phyloP scores from a whole-genome alignment of 768 basidiomycete genomes.

The Xerocomellus dryophilus region DNA sequence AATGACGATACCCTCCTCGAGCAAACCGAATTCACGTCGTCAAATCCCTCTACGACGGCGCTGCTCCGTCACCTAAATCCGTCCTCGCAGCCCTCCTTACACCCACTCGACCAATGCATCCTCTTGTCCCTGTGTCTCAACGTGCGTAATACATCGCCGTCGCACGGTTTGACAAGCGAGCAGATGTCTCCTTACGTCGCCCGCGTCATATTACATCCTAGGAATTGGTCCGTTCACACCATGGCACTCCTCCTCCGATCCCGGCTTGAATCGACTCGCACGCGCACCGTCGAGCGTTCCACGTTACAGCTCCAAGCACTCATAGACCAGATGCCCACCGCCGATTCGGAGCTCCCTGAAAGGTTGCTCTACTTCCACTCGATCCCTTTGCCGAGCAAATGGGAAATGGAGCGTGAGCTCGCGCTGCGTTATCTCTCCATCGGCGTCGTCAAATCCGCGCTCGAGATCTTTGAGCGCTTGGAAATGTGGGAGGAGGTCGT shows the following conservation, averaged over 20 bases:
- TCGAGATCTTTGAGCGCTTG: slow-evolving; percentile 90
- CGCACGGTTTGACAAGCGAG: slow-evolving; percentile 84
- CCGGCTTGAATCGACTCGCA: slow-evolving; percentile 82
- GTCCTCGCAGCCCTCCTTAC: slow-evolving; percentile 76
- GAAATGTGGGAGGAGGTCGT: slow-evolving; percentile 99
- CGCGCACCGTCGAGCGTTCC: slow-evolving; percentile 90
- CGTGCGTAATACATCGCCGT: slow-evolving; percentile 83
- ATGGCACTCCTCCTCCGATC: slow-evolving; percentile 94
- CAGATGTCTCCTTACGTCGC: slow-evolving; percentile 92
- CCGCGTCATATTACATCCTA: slow-evolving; percentile 84
- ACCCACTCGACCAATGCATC: slow-evolving; percentile 92
- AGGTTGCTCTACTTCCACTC: slow-evolving; percentile 78
- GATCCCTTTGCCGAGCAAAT: slow-evolving; percentile 81
- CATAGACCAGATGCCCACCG: slow-evolving; percentile 93
- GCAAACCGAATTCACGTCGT: slow-evolving; percentile 86
- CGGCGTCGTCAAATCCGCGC: slow-evolving; percentile 84
- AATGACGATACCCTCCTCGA: slow-evolving; percentile 98
- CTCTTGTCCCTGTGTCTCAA: slow-evolving; percentile 89
- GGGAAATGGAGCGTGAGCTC: slow-evolving; percentile 92
- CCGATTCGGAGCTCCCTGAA: slow-evolving; percentile 71
- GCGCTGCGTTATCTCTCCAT: slow-evolving; percentile 78
- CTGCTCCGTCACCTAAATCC: slow-evolving; percentile 75
- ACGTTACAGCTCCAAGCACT: slow-evolving; percentile 92
- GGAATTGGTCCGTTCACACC: slow-evolving; percentile 95
- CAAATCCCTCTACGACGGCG: slow-evolving; percentile 47